Evolutionary conservation across 805 yeast genomes (phyloP).

Genomic region (Grigorovia transvaalensis): DNA sequence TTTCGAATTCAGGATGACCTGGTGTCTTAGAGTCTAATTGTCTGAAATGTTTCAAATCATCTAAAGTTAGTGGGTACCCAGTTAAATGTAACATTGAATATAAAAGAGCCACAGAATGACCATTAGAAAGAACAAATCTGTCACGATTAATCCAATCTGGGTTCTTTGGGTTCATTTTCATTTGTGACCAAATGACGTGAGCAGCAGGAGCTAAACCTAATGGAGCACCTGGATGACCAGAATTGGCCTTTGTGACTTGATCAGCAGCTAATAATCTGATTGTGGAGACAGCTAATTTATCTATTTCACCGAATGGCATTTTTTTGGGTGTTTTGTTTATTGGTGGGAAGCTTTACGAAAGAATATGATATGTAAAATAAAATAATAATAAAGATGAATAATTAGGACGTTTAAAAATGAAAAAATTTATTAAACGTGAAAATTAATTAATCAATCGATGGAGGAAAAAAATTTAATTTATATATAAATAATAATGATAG

Average conservation of each 20-base stretch:
- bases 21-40: constrained; percentile 87
- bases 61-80: constrained; percentile 67
- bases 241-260: constrained; percentile 76
- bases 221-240: constrained; percentile 99
- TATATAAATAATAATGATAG: too few relatives aligned
- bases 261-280: constrained; percentile 85
- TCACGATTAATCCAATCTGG: constrained; percentile 93
- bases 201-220: constrained; percentile 96
- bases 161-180: constrained; percentile 83
- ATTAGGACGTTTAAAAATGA: too few relatives aligned
- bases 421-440: too few relatives aligned
- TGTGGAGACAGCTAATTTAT: constrained; percentile 70
- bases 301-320: constrained; percentile 43
- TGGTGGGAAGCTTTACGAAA: too few relatives aligned
- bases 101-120: constrained; percentile 89
- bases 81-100: constrained; percentile 77
- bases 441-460: too few relatives aligned
- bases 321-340: constrained; percentile 1
- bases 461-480: too few relatives aligned
- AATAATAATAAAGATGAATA: too few relatives aligned
- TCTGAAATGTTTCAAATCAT: constrained; percentile 85
- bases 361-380: too few relatives aligned
- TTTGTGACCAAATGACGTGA: constrained; percentile 69
- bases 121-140: constrained; percentile 89
- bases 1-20: constrained; percentile 92